Evolutionary conservation across 129 eudicot genomes (phyloP), one percentile per base, ranked within the genome.

Genomic region (Tagetes patula): DNA sequence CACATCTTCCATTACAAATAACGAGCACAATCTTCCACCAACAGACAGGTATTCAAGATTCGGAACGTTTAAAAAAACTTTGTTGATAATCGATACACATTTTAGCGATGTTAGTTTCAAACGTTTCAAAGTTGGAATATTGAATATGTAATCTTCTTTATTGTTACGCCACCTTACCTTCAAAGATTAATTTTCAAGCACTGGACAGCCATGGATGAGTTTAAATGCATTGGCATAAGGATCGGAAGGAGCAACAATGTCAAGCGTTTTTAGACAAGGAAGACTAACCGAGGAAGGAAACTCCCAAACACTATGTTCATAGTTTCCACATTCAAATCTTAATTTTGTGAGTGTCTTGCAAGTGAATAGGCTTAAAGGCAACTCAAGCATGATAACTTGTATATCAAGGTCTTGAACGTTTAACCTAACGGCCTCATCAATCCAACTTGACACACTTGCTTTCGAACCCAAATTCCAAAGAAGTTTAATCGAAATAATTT

Each of bases 1-100:
- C 13, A 78, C 67, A 52, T 72, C 65, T 63, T 56, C 68, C 61
- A 54, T 72, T 5, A 54, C 67, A 52, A 71, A 63, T 5, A n/a
- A 11, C 8, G 56, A 37, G 72, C 14, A 8, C 6, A 65, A 64
- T 0, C 3, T 0, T 11, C 77, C 67, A 41, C 12, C 50, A 43
- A 71, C 9, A 63, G 8, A 46, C 0, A 71, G 41, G 52, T 50
- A 42, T 38, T 78, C 82, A 71, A 78, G 82, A 71, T 65, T 78
- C 63, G 68, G 82, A 34, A 55, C 62, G 4, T 64, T 36, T 11
- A 78, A 53, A 39, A 41, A 40, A 64, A 54, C 47, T 43, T 50
- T 71, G 50, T 62, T 54, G n/a, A 72, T 8, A 49, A n/a, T n/a
- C 0, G 33, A 9, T 2, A 0, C 10, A 10, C 4, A 1, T 8